A percentile compares a stretch with the other conserved stretches of the same genome.
Conservation (phyloP, 805 yeast genomes). For the Spathaspora girioi region DNA sequence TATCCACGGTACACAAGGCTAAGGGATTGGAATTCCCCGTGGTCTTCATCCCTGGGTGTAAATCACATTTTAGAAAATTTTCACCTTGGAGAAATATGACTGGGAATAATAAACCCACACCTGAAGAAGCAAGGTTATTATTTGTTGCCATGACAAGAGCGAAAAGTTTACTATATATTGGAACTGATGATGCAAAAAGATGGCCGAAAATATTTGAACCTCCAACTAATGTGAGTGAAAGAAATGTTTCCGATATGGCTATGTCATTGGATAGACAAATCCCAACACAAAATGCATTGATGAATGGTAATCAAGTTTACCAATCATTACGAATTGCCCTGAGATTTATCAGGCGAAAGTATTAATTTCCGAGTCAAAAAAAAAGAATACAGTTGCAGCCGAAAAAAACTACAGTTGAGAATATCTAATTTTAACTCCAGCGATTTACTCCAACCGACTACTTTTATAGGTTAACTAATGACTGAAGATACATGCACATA, state of each 20-base stretch:
- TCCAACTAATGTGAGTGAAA: background rate
- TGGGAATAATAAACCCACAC: background rate
- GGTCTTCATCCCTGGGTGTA: constrained; percentile 44
- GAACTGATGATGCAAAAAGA: constrained; percentile 8
- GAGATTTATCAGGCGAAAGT: background rate
- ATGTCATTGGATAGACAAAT: background rate
- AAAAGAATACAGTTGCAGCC: background rate
- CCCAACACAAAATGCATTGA: background rate
- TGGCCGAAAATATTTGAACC: background rate
- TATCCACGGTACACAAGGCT: constrained; percentile 71
- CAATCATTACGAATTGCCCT: background rate
- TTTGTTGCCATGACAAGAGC: constrained; percentile 74
- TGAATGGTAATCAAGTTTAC: constrained; percentile 2
- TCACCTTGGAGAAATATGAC: constrained; percentile 3
- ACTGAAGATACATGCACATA: background rate
- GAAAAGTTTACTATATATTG: constrained; percentile 38
- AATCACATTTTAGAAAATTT: background rate
- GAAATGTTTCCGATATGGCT: background rate
- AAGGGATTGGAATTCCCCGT: constrained; percentile 74
- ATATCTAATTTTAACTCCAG: too few relatives aligned
- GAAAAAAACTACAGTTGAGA: background rate
- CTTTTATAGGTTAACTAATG: background rate
- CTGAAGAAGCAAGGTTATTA: constrained; percentile 34
- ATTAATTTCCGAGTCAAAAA: background rate
- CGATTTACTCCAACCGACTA: too few relatives aligned